phyloP scores from a whole-genome alignment of 83 land plant species.

The Picea mariana region DNA sequence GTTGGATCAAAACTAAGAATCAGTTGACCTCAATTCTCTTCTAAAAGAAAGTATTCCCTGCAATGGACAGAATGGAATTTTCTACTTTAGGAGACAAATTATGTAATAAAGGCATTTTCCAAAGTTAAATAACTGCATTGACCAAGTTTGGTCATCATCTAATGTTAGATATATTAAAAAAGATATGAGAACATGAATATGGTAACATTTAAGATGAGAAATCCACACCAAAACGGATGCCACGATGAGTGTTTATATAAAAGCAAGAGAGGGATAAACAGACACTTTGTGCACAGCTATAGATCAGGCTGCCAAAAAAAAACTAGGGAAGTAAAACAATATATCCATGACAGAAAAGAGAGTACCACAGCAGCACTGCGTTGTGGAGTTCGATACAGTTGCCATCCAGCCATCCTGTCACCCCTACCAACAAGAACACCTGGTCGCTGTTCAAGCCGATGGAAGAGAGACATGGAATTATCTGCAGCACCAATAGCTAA shows the following conservation, averaged over 20 bases:
- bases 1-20: background rate
- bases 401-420: slow-evolving; percentile 75
- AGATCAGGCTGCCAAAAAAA: background rate
- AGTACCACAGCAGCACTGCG: slow-evolving; percentile 87
- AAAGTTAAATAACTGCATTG: background rate
- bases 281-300: background rate
- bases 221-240: background rate
- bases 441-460: slow-evolving; percentile 79
- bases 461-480: slow-evolving; percentile 98
- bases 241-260: background rate
- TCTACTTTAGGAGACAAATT: background rate
- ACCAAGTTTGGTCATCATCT: background rate
- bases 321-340: background rate
- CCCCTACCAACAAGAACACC: slow-evolving; percentile 46
- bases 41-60: background rate
- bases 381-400: slow-evolving; percentile 94
- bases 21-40: background rate
- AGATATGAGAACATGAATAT: background rate
- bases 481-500: slow-evolving; percentile 97
- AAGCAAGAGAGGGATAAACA: background rate
- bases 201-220: too few species aligned
- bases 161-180: background rate
- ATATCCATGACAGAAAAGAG: slow-evolving; percentile 1
- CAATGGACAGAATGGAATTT: background rate
- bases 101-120: background rate